Base-by-base conservation (phyloP, 2,329 filamentous ascomycete genomes). In the Diplodia sapinea region DNA sequence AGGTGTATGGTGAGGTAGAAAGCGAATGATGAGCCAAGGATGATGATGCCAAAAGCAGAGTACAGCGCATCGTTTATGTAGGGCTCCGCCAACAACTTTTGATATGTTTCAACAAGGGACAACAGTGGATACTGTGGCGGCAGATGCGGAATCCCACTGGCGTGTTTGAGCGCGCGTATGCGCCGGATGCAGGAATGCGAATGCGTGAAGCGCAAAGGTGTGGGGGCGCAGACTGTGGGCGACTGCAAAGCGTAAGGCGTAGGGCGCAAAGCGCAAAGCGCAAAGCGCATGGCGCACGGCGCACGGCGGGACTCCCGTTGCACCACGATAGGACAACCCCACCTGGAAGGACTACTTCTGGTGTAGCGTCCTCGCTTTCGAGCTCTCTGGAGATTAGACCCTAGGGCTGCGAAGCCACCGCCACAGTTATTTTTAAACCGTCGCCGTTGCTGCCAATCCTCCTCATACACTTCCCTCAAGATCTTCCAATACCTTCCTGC, bases 211-310 rank as follows among this genome's bases (percentile, higher is more conserved):
- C 17, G 43, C n/a, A 20, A 9, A 47, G 17, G 2, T 11, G 43
- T 47, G 43, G 43, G n/a, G 51, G 26, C 38, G 49, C 7, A 68
- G 50, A 26, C n/a, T 33, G 47, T n/a, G 29, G 20, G 29, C 26
- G 26, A 26, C 36, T 36, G 55, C 26, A 49, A 49, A 61, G 56
- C 56, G 56, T 47, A 47, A 59, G 13, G 56, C 38, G 56, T 31
- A 61, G 26, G 29, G 55, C 55, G 55, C 26, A 49, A 49, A 61
- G 56, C 56, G 56, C 31, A 47, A 59, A 23, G 56, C 38, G 56
- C 43, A 59, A 47, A 33, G 31, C 31, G 31, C 31, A 23, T 12
- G 12, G 17, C 40, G 12, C n/a, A 29, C 36, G 36, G 11, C 36
- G 36, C 36, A 38, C 36, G 36, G 36, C 11, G 36, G 36, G 11